These are phyloP conservation scores for Psilocybe sp. DNA, from an alignment of 768 basidiomycete species.

Conservation along the genomic window DNA sequence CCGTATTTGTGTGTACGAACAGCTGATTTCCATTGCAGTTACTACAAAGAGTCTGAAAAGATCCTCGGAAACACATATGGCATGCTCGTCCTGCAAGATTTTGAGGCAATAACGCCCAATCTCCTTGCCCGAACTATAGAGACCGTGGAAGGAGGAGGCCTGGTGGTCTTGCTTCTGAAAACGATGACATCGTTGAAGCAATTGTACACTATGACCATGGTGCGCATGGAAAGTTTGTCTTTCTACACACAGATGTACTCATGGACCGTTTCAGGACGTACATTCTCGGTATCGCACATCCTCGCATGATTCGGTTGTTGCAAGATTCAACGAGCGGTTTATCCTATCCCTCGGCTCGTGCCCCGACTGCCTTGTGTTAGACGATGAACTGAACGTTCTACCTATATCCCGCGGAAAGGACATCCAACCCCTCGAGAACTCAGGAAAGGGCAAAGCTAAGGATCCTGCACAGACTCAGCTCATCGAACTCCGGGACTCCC, in stretches of 20 bases:
- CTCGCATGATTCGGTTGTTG: conserved; percentile 83
- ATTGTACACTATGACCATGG: conserved; percentile 89
- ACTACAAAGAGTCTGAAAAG: conserved; percentile 97
- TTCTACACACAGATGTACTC: neutral
- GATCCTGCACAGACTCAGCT: conserved; percentile 54
- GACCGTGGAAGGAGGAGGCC: conserved; percentile 94
- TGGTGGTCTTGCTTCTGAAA: conserved; percentile 86
- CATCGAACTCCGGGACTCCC: conserved; percentile 70
- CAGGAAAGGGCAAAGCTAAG: conserved; percentile 32
- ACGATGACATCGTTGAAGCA: conserved; percentile 93
- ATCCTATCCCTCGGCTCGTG: conserved; percentile 95
- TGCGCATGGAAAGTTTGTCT: conserved; percentile 18
- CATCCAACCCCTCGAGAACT: conserved; percentile 63
- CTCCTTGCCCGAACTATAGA: conserved; percentile 95
- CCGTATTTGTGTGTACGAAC: neutral
- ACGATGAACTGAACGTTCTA: conserved; percentile 97
- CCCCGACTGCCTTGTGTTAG: conserved; percentile 88
- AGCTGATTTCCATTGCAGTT: conserved; percentile 37
- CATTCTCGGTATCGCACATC: conserved; percentile 93
- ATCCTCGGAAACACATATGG: conserved; percentile 97
- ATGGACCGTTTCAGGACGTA: conserved; percentile 69
- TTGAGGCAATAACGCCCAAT: conserved; percentile 98
- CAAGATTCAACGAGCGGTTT: conserved; percentile 98
- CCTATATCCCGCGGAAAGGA: conserved; percentile 96
- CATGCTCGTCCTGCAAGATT: conserved; percentile 96